Evolutionary conservation across 106 monocot species (phyloP).

Genomic region (Dendrobium catenatum): DNA sequence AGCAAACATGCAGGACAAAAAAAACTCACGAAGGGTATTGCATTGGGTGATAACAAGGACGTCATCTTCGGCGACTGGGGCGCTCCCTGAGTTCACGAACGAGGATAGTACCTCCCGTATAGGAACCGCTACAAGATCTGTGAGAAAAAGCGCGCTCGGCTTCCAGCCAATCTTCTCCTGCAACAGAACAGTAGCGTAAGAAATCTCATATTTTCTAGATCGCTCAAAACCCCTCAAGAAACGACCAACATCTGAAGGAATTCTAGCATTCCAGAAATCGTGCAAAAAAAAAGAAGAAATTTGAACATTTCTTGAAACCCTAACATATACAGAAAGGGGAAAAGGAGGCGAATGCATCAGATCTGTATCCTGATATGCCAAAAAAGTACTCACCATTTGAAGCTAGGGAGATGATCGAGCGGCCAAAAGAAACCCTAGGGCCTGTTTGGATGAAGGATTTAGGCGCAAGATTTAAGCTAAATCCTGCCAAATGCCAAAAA

Average conservation of each 20-base stretch:
- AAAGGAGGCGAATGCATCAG: background rate
- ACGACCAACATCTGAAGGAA: background rate
- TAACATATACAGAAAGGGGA: background rate
- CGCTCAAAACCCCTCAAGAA: background rate
- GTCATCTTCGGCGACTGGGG: slow-evolving; percentile 9
- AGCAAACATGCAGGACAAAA: background rate
- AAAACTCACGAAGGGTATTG: slow-evolving; percentile 18
- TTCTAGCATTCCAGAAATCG: background rate
- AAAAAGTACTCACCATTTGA: slow-evolving; percentile 6
- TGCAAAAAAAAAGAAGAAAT: background rate
- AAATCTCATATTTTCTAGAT: background rate
- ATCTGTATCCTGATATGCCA: background rate
- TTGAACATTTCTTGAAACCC: background rate
- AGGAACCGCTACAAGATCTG: slow-evolving; percentile 7
- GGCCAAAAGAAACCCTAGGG: background rate
- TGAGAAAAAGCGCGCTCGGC: slow-evolving; percentile 12
- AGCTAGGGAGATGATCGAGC: background rate
- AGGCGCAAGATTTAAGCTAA: too few relatives aligned
- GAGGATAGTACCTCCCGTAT: slow-evolving; percentile 9
- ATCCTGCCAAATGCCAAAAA: too few relatives aligned
- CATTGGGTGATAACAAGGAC: slow-evolving; percentile 32
- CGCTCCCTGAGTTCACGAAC: slow-evolving; percentile 3
- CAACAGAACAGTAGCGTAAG: background rate
- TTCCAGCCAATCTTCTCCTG: slow-evolving; percentile 9
- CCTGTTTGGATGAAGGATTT: background rate